These are phyloP conservation scores for Ogataea parapolymorpha DNA, from an alignment of 805 yeast genomes.

Conservation along the genomic window DNA sequence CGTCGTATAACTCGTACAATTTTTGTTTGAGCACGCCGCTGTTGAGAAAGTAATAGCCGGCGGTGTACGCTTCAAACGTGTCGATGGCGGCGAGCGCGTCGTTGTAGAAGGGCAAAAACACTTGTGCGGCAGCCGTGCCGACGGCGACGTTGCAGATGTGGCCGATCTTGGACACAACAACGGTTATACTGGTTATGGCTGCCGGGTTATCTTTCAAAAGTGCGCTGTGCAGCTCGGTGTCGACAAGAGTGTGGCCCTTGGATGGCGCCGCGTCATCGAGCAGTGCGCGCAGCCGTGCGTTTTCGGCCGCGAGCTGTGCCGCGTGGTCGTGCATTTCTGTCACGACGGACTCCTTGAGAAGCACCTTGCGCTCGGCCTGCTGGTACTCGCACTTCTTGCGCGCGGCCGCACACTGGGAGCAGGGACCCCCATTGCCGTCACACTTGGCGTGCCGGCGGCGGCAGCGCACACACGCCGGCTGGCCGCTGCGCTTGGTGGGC, in stretches of 20 bases:
- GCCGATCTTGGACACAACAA: neutral
- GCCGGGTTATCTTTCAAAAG: neutral
- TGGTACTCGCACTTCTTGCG: constrained; percentile 59
- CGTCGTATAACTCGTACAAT: constrained; percentile 52
- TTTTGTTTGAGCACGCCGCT: constrained; percentile 65
- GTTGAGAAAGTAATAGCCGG: constrained; percentile 72
- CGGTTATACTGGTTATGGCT: neutral
- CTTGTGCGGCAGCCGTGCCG: constrained; percentile 38
- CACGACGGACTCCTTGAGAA: constrained; percentile 60
- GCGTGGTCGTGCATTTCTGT: constrained; percentile 60
- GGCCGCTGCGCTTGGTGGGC: constrained; percentile 6
- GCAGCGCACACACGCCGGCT: constrained; percentile 51
- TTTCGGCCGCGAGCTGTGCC: constrained; percentile 56
- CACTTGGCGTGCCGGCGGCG: constrained; percentile 66
- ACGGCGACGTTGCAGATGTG: neutral
- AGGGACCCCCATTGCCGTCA: constrained; percentile 62
- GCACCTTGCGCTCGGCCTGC: constrained; percentile 62
- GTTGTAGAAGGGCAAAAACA: constrained; percentile 62
- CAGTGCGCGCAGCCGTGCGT: constrained; percentile 38
- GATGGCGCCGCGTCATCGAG: too few species aligned
- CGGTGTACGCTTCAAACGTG: constrained; percentile 66
- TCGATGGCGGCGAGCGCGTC: constrained; percentile 65
- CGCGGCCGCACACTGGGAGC: constrained; percentile 56
- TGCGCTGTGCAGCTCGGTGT: neutral
- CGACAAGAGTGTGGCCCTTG: constrained; percentile 3